Conservation (phyloP, 176 grass and related monocot species). For the Triticum aestivum region IWGSC_CS_RefSeq_v2.1 NC_057801.1:811499420-811499919, state of each 20-base stretch:
- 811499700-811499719: conserved; percentile 24
- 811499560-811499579: neutral
- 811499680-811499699: conserved; percentile 33
- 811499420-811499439: neutral
- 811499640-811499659: conserved; percentile 44
- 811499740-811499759: conserved; percentile 46
- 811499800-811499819: neutral
- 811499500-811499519: conserved; percentile 39
- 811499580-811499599: conserved; percentile 41
- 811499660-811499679: conserved; percentile 15
- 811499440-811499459: conserved; percentile 41
- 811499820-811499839: neutral
- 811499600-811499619: conserved; percentile 34
- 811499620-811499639: conserved; percentile 35
- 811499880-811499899: conserved; percentile 60
- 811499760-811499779: conserved; percentile 49
- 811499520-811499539: conserved; percentile 26
- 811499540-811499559: conserved; percentile 21
- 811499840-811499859: conserved; percentile 30
- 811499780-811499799: conserved; percentile 11
- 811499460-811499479: conserved; percentile 27
- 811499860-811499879: conserved; percentile 1
- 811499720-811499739: conserved; percentile 37
- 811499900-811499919: conserved; percentile 13
- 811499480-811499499: conserved; percentile 25